phyloP scores from a whole-genome alignment of 2,329 filamentous ascomycete species.

The Mycosphaerella sp. region DNA sequence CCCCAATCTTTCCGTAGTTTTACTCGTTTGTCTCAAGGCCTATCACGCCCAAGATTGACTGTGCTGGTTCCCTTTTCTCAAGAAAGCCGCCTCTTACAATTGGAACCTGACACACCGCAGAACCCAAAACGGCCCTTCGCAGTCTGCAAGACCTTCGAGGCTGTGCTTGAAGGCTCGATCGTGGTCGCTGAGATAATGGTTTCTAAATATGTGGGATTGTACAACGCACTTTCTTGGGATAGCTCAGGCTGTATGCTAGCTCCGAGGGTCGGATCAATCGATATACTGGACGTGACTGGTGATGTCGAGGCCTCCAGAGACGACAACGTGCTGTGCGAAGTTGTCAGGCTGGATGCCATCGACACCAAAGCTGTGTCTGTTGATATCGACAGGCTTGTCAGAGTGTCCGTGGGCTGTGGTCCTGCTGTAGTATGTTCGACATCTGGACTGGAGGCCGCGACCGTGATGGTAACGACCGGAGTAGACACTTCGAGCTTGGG shows the following conservation, averaged over 20 bases:
- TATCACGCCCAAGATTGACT: neutral
- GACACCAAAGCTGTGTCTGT: neutral
- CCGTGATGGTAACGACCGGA: conserved; percentile 1
- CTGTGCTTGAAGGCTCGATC: conserved; percentile 2
- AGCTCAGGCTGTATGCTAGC: conserved; percentile 3
- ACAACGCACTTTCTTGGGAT: neutral
- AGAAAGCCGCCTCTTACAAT: neutral
- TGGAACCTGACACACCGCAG: conserved; percentile 3
- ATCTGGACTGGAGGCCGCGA: neutral
- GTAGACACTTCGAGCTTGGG: conserved; percentile 3
- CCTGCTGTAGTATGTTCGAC: neutral
- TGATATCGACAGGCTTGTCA: neutral
- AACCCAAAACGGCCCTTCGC: neutral
- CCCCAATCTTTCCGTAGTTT: neutral
- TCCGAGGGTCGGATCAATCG: neutral
- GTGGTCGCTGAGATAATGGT: neutral
- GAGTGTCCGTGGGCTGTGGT: neutral
- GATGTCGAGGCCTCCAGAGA: neutral
- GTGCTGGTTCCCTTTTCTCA: neutral
- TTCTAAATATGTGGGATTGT: neutral
- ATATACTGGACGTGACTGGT: neutral
- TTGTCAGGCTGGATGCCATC: neutral
- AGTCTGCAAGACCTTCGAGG: neutral
- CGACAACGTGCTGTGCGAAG: neutral
- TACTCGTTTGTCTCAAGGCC: neutral